A percentile compares a stretch with the other conserved stretches of the same genome.
Evolutionary conservation across 352 stramenopile genomes (phyloP).

Genomic region (Globisporangium uncinulatum): DNA sequence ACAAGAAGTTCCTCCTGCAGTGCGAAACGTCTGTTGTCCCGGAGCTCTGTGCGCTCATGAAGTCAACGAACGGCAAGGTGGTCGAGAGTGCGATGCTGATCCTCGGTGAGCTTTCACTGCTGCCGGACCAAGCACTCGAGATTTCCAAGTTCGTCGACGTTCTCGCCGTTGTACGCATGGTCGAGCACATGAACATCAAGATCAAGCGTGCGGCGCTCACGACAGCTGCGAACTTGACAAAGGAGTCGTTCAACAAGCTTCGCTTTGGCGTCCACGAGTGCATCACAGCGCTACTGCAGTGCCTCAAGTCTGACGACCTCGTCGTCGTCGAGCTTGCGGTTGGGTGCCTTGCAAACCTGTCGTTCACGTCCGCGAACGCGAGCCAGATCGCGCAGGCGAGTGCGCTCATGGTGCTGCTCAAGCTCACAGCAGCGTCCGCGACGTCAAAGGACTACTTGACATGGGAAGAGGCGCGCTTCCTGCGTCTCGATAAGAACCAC

Average conservation of each 20-base stretch:
- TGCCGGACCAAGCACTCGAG: constrained; percentile 58
- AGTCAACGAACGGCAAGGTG: constrained; percentile 56
- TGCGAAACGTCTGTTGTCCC: constrained; percentile 45
- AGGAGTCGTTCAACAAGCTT: constrained; percentile 76
- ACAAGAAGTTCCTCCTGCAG: constrained; percentile 64
- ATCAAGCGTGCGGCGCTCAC: constrained; percentile 51
- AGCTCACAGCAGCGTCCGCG: constrained; percentile 37
- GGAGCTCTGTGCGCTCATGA: constrained; percentile 56
- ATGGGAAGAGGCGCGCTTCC: constrained; percentile 29
- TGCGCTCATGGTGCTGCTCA: constrained; percentile 39
- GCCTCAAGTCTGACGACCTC: constrained; percentile 52
- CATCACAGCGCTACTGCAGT: constrained; percentile 40
- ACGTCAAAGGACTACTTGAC: constrained; percentile 47
- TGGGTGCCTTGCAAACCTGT: constrained; percentile 62
- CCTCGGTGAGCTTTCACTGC: constrained; percentile 53
- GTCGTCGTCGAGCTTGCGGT: constrained; percentile 56
- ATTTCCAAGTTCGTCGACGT: constrained; percentile 70
- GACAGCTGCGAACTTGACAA: constrained; percentile 54
- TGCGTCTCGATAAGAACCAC: constrained; percentile 14
- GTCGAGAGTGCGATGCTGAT: constrained; percentile 70
- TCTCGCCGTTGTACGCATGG: constrained; percentile 47
- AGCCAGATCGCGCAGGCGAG: constrained; percentile 32
- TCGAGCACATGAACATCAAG: constrained; percentile 52
- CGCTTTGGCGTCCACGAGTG: constrained; percentile 59
- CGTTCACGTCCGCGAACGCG: constrained; percentile 43